Evolutionary conservation across 345 rosid species (phyloP).

Genomic region (Gossypioides kirkii): DNA sequence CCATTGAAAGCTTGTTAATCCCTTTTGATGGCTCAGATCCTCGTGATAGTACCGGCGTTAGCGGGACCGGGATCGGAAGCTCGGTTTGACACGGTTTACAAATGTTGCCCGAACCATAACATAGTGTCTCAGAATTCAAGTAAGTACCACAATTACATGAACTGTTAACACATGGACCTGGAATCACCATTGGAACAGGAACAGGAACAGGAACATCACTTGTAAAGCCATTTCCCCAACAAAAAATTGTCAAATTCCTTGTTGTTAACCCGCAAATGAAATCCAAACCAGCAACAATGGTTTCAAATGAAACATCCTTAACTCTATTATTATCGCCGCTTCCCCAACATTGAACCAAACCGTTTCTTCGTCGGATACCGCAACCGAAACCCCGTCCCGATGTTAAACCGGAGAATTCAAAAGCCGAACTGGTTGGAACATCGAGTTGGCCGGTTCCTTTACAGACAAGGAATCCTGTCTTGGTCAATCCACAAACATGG

Average conservation of each 20-base stretch:
- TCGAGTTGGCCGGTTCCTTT: conserved; percentile 40
- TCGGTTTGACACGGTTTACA: conserved; percentile 46
- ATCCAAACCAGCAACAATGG: conserved; percentile 41
- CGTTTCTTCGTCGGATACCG: conserved; percentile 34
- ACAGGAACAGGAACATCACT: conserved; percentile 31
- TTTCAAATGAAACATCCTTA: conserved; percentile 35
- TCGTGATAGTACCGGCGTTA: conserved; percentile 25
- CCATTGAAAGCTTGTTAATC: conserved; percentile 28
- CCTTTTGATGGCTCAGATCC: conserved; percentile 1
- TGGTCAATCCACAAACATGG: conserved; percentile 49
- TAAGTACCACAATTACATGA: conserved; percentile 44
- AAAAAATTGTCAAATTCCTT: conserved; percentile 35
- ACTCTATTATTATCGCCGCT: conserved; percentile 14
- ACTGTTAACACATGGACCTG: conserved; percentile 51
- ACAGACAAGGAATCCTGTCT: conserved; percentile 36
- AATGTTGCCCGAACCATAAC: conserved; percentile 47
- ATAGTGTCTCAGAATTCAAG: conserved; percentile 39
- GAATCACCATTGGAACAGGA: conserved; percentile 37
- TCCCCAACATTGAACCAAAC: conserved; percentile 55
- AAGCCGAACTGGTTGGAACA: conserved; percentile 37
- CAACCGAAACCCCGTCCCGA: conserved; percentile 43
- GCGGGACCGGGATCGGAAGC: conserved; percentile 42
- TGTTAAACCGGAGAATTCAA: conserved; percentile 40
- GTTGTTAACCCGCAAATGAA: conserved; percentile 50
- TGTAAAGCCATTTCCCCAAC: conserved; percentile 47